phyloP scores from a whole-genome alignment of 768 basidiomycete genomes.

The Kwoniella newhampshirensis region DNA sequence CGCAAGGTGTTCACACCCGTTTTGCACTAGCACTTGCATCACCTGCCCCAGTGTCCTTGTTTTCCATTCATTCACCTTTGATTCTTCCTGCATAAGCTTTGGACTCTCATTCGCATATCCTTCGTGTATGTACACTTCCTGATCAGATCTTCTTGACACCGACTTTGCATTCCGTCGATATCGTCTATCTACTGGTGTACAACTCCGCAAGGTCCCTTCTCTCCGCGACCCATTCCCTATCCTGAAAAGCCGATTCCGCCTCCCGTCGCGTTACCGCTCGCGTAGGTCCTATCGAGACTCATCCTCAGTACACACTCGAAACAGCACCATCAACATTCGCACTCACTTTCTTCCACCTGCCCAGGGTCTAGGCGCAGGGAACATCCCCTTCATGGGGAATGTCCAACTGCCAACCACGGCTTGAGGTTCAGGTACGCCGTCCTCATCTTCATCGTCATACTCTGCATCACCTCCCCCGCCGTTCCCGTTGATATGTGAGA shows the following conservation, averaged over 20 bases:
- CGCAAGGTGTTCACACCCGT: no score
- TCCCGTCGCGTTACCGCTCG: conserved; percentile 34
- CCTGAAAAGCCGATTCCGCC: conserved; percentile 37
- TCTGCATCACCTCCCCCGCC: conserved; percentile 2
- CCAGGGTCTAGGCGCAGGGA: conserved; percentile 48
- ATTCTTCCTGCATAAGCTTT: no score
- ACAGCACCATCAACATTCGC: neutral
- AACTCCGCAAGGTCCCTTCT: no score
- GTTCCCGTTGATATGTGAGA: conserved; percentile 17
- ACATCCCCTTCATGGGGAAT: conserved; percentile 53
- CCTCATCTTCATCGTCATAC: conserved; percentile 11
- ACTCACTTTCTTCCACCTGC: conserved; percentile 46
- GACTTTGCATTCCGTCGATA: neutral
- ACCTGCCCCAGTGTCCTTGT: no score
- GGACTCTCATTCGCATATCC: no score
- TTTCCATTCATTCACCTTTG: no score
- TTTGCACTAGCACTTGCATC: no score
- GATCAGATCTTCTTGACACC: neutral
- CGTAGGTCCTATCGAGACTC: conserved; percentile 32
- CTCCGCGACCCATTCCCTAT: neutral
- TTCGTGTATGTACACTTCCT: no score
- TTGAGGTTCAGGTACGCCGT: conserved; percentile 41
- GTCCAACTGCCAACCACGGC: conserved; percentile 49
- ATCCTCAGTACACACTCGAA: conserved; percentile 4
- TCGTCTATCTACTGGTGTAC: no score